A percentile compares a stretch with the other conserved stretches of the same genome.
phyloP scores from a whole-genome alignment of 1,284 basidiomycete species.

The Sporisorium reilianum region DNA sequence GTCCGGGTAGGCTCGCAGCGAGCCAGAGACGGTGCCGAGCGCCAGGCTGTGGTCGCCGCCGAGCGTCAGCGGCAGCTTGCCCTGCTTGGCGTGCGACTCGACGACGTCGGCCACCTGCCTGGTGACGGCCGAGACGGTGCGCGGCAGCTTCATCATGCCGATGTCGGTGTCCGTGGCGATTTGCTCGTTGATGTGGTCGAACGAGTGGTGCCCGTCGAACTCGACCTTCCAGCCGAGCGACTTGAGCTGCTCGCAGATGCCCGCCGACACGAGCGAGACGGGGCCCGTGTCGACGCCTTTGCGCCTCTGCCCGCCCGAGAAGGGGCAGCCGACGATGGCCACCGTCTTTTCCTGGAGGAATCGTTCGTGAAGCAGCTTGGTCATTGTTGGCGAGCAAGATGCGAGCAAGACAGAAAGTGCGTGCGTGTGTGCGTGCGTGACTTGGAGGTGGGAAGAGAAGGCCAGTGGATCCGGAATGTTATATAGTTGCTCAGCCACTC shows the following conservation, averaged over 20 bases:
- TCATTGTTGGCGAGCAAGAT: constrained; percentile 19
- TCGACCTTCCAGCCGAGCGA: constrained; percentile 87
- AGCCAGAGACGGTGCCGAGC: constrained; percentile 69
- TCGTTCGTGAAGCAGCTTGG: constrained; percentile 45
- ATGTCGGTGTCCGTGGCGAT: constrained; percentile 56
- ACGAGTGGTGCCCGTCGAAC: constrained; percentile 89
- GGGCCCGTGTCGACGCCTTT: constrained; percentile 66
- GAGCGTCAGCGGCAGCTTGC: constrained; percentile 88
- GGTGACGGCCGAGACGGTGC: constrained; percentile 75
- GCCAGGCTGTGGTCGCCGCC: constrained; percentile 94
- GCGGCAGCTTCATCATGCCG: constrained; percentile 62
- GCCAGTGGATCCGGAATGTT: not conserved
- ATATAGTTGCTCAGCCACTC: constrained; percentile 7
- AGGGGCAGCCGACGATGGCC: constrained; percentile 65
- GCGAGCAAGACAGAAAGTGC: not conserved
- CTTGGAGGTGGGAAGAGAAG: not conserved
- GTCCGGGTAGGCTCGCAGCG: constrained; percentile 73
- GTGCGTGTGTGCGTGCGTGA: too few species aligned
- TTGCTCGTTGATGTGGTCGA: constrained; percentile 77
- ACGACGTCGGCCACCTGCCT: constrained; percentile 83
- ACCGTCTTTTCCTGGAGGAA: constrained; percentile 55
- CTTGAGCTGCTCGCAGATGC: constrained; percentile 62
- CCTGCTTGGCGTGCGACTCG: constrained; percentile 79
- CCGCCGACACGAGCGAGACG: constrained; percentile 60
- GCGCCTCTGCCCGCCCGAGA: constrained; percentile 65